Evolutionary conservation across 306 rosid genomes (phyloP).

Genomic region (Gillenia trifoliata): DNA sequence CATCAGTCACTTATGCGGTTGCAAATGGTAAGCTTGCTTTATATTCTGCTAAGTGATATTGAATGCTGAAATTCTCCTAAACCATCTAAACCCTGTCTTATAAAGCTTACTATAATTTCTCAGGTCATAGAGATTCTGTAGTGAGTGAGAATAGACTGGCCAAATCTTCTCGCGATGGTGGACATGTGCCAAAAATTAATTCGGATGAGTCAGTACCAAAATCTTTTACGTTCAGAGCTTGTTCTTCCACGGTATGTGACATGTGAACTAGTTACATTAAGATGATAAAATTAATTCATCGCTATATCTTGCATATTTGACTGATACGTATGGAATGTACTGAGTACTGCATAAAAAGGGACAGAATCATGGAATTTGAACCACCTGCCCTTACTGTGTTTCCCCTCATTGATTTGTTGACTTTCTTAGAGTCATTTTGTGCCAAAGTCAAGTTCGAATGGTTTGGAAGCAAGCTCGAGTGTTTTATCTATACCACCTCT

Average conservation of each 20-base stretch:
- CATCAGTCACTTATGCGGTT: constrained; percentile 15
- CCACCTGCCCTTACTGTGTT: background rate
- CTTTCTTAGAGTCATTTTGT: constrained; percentile 33
- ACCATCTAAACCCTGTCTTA: background rate
- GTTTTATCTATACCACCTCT: constrained; percentile 71
- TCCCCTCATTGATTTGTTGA: constrained; percentile 22
- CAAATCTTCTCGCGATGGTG: constrained; percentile 29
- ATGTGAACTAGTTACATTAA: constrained; percentile 26
- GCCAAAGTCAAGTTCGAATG: constrained; percentile 34
- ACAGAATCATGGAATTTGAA: background rate
- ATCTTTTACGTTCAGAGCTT: constrained; percentile 49
- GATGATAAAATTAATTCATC: background rate
- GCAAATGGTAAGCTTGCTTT: constrained; percentile 24
- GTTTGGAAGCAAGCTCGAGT: constrained; percentile 33
- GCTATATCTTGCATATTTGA: background rate
- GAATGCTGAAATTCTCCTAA: background rate
- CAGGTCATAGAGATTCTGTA: constrained; percentile 44
- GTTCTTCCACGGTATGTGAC: constrained; percentile 68
- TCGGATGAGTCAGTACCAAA: constrained; percentile 23
- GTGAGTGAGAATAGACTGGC: constrained; percentile 29
- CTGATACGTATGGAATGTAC: background rate
- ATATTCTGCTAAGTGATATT: constrained; percentile 2
- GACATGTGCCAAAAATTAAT: constrained; percentile 25
- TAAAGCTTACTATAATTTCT: constrained; percentile 21
- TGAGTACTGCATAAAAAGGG: background rate